Base-by-base conservation (phyloP, 2,329 filamentous ascomycete species). In the Fusarium kyushuense region DNA sequence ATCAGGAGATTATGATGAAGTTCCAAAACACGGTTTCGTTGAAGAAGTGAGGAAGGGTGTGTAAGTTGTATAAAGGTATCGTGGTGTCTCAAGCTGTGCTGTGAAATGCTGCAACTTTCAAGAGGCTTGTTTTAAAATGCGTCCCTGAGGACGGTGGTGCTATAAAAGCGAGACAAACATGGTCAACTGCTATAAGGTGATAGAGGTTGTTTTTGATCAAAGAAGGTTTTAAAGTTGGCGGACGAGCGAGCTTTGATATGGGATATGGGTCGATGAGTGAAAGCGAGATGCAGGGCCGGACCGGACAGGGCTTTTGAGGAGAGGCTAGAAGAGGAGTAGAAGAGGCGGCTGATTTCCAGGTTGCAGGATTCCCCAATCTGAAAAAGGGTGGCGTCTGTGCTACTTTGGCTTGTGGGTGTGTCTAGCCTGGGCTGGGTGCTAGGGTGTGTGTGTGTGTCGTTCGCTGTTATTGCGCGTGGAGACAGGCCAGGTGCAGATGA, bases 61-160 rank as follows among this genome's bases (percentile, higher is more conserved):
- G 32, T n/a, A 38, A 51, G 56, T 36, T 46, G 54, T 54, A 46
- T 54, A 53, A 54, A 54, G 59, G 70, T 64, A 66, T 73, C 45
- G 60, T 74, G 63, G 59, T 73, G 69, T 55, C 69, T 73, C 56
- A 54, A 48, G 41, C 32, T 41, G 43, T 36, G 32, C 53, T 58
- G 47, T 58, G 36, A 47, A 58, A 65, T n/a, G 42, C 42, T 51
- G 41, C 52, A 70, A 57, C 63, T 65, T 63, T 12, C 64, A 54
- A 57, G 65, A 58, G 64, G 60, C 45, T 40, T 46, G 25, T 43
- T 42, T 53, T 60, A 58, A 57, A 46, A 49, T 65, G 70, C 75
- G 77, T 79, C 78, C 78, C 77, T 77, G 73, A 76, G 78, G 78
- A 80, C 78, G 54, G 72, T 69, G 30, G 56, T 76, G 78, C 73